These are phyloP conservation scores for Bryoerythrophyllum caledonicum DNA, from an alignment of 225 moss, liverwort and hornwort genomes.

Conservation along the genomic window DNA sequence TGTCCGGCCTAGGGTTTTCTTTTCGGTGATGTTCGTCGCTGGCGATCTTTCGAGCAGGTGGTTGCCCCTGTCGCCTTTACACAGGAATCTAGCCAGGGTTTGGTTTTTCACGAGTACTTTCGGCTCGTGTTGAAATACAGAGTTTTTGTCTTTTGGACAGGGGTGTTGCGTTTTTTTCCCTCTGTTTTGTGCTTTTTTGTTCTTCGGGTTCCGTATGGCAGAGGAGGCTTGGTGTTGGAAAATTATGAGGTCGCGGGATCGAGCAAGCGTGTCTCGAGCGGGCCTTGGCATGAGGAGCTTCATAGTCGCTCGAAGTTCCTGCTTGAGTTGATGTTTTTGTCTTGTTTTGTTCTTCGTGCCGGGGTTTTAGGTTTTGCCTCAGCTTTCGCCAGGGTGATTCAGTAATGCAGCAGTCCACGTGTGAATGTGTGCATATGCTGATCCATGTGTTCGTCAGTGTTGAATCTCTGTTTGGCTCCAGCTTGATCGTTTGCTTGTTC, in stretches of 20 bases:
- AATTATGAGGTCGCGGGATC: neutral
- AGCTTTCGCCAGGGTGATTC: constrained; percentile 5
- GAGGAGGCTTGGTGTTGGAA: constrained; percentile 3
- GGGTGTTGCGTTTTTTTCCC: neutral
- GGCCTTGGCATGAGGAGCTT: neutral
- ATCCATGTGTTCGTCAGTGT: neutral
- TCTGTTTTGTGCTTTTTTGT: neutral
- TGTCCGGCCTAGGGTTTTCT: neutral
- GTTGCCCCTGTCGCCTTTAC: neutral
- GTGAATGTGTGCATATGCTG: constrained; percentile 8
- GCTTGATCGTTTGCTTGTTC: neutral
- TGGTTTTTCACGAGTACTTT: neutral
- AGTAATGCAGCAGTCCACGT: constrained; percentile 6
- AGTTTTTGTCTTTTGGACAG: neutral
- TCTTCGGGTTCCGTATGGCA: constrained; percentile 11
- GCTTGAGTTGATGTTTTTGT: constrained; percentile 3
- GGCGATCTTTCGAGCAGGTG: constrained; percentile 8
- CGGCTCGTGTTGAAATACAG: neutral
- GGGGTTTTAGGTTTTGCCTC: constrained; percentile 35
- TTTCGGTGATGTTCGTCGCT: neutral
- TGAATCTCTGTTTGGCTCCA: neutral
- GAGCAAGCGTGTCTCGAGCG: neutral
- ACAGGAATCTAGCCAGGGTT: neutral
- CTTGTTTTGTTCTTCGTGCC: neutral
- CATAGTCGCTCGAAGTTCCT: neutral